phyloP scores from a whole-genome alignment of 345 rosid genomes.

The Acer yangbiense region DNA sequence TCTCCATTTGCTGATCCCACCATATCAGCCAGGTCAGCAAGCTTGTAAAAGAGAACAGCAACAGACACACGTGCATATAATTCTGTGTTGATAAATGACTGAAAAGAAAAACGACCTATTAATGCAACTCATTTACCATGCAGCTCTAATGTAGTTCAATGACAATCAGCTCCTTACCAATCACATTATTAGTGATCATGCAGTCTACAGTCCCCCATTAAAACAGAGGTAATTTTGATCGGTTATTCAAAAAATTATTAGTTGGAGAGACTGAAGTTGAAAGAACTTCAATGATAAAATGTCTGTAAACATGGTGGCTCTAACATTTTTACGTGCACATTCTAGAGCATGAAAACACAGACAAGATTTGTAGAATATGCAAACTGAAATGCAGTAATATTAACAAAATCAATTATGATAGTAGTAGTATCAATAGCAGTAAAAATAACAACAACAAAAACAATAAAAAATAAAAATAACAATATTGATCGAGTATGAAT shows the following conservation, averaged over 20 bases:
- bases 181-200: not conserved
- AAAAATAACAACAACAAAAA: too few relatives aligned
- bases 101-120: conserved; percentile 26
- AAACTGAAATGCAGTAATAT: not conserved
- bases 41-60: conserved; percentile 72
- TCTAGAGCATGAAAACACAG: not conserved
- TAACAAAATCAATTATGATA: not conserved
- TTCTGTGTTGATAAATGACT: conserved; percentile 92
- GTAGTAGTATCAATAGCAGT: not conserved
- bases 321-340: not conserved
- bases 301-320: not conserved
- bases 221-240: not conserved
- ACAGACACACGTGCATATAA: conserved; percentile 94
- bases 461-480: too few relatives aligned
- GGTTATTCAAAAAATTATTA: not conserved
- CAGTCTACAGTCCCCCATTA: not conserved
- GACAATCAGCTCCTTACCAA: not conserved
- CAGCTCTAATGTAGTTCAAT: not conserved
- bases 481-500: too few relatives aligned
- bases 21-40: conserved; percentile 57
- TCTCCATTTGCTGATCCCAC: conserved; percentile 47
- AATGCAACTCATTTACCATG: not conserved
- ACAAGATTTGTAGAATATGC: not conserved
- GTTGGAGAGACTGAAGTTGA: not conserved
- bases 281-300: not conserved